Conservation (phyloP, 805 yeast species). For the Starmerella geochares region DNA sequence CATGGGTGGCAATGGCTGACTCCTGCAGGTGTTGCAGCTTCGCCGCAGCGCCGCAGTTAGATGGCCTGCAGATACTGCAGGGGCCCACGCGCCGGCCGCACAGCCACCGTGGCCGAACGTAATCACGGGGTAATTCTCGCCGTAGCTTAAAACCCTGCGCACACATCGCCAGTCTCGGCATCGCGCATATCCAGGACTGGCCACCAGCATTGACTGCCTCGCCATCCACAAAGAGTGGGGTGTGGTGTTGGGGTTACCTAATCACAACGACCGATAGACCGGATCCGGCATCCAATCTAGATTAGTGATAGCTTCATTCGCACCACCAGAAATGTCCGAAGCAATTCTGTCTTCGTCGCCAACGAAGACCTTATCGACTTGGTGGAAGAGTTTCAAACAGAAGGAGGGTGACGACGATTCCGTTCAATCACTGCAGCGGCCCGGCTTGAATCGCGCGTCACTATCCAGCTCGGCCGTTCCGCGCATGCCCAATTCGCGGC, state of each 20-base stretch:
- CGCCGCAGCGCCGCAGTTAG: constrained; percentile 5
- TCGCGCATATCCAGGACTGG: too few species aligned
- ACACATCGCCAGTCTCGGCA: too few species aligned
- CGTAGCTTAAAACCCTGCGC: too few species aligned
- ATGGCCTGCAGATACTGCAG: neutral
- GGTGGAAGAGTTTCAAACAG: constrained; percentile 37
- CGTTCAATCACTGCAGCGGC: constrained; percentile 11
- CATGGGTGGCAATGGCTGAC: neutral
- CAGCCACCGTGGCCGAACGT: neutral
- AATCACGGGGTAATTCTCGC: neutral
- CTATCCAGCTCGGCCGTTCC: constrained; percentile 33
- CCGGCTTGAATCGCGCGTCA: constrained; percentile 27
- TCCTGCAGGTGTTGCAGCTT: constrained; percentile 1
- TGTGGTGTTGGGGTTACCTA: constrained; percentile 1
- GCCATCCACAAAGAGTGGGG: neutral
- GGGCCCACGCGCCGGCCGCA: neutral
- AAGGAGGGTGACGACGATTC: neutral
- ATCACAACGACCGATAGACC: neutral
- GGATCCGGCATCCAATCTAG: constrained; percentile 4
- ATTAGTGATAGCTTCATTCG: neutral
- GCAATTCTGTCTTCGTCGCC: constrained; percentile 23
- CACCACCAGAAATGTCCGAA: constrained; percentile 12
- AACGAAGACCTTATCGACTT: constrained; percentile 31
- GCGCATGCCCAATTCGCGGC: constrained; percentile 27
- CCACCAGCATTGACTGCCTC: too few species aligned